Conservation (phyloP, 169 alveolate species). For the Plasmodium cynomolgi region DNA sequence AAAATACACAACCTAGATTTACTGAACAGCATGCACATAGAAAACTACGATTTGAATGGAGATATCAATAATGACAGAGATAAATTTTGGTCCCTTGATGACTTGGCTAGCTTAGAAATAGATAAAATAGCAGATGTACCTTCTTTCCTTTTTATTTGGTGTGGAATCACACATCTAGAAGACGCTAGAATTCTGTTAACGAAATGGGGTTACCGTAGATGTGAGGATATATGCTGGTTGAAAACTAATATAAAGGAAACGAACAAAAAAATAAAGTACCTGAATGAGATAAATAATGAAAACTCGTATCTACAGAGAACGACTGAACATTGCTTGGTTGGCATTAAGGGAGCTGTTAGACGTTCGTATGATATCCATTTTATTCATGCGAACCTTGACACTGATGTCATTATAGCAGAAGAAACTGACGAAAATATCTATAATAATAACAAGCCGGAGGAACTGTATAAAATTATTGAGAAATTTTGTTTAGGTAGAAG, state of each 20-base stretch:
- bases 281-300: conserved; percentile 75
- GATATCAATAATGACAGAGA: conserved; percentile 60
- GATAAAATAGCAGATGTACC: conserved; percentile 92
- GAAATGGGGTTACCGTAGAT: conserved; percentile 94
- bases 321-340: conserved; percentile 95
- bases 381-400: conserved; percentile 95
- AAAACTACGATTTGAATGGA: conserved; percentile 52
- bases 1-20: conserved; percentile 66
- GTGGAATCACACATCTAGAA: conserved; percentile 90
- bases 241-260: conserved; percentile 89
- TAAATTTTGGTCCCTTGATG: conserved; percentile 80
- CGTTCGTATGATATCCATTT: conserved; percentile 91
- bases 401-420: conserved; percentile 94
- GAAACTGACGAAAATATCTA: conserved; percentile 85
- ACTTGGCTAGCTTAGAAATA: conserved; percentile 83
- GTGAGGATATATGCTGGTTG: conserved; percentile 96
- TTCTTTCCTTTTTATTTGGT: conserved; percentile 92
- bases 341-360: conserved; percentile 93
- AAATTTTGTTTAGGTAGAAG: conserved; percentile 94
- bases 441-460: conserved; percentile 89
- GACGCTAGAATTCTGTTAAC: conserved; percentile 86
- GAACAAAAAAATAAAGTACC: conserved; percentile 74
- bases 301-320: conserved; percentile 87
- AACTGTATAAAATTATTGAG: conserved; percentile 92
- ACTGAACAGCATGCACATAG: conserved; percentile 56